Base-by-base conservation (phyloP, 108 stramenopile genomes). In the Cylindrotheca closterium region DNA sequence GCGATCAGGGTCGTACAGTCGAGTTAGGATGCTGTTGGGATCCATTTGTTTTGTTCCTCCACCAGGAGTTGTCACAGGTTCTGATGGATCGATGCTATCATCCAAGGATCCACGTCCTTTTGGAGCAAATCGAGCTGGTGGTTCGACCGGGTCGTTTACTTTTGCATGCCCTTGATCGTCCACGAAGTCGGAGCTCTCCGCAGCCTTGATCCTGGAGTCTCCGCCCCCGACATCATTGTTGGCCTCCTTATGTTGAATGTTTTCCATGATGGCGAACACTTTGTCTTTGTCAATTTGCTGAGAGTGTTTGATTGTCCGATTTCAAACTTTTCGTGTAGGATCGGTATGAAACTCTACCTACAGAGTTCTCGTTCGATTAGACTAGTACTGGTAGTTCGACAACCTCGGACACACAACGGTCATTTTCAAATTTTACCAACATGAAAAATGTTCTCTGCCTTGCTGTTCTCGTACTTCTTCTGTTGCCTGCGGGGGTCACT, bases 1-100 rank as follows among this genome's bases (percentile, higher is more conserved):
- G 25, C 73, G 73, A 66, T 74, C 73, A 17, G 73, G 73, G 17
- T 66, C 65, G 55, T 49, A 74, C 28, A 74, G 53, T 30, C 73
- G 50, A 22, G 63, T 47, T 19, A 72, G 23, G 24, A 72, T 72
- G 22, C 69, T 70, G 2, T 70, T 29, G 47, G 46, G 24, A 45
- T 26, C 26, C 10, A 3, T 15, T n/a, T 24, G 25, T 8, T 47
- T 7, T 7, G 31, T 25, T 4, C 23, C 2, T 4, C 33, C 4
- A 7, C 28, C 47, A 15, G 21, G 5, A 19, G 51, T 53, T 1
- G 55, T 31, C 19, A 30, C 27, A 10, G 28, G 58, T 8, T 12
- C 23, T 34, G 33, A 5, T 31, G 31, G 23, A 18, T 3, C 19
- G 5, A 21, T 23, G 7, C 2, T 37, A 4, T 12, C 3, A 10